Evolutionary conservation across 2,329 filamentous ascomycete genomes (phyloP).

Genomic region (Cladorrhinum sp.): DNA sequence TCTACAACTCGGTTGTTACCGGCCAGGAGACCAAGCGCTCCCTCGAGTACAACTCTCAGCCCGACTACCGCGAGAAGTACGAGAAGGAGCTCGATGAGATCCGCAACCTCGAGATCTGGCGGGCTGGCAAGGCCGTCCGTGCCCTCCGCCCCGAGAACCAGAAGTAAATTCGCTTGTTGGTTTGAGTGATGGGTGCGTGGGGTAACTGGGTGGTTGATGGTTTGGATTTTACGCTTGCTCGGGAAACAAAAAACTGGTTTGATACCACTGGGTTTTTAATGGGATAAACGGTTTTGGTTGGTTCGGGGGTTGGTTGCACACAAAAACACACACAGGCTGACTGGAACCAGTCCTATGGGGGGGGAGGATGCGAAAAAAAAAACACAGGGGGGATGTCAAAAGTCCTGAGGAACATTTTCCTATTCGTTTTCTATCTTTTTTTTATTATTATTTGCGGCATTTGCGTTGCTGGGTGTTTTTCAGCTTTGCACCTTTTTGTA

Average conservation of each 20-base stretch:
- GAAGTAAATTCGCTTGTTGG: constrained; percentile 52
- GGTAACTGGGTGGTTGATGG: constrained; percentile 13
- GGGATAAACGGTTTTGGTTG: neutral
- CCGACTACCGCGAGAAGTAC: constrained; percentile 95
- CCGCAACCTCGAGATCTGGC: constrained; percentile 97
- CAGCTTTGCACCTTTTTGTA: neutral
- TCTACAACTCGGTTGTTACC: constrained; percentile 89
- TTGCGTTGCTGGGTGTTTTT: neutral
- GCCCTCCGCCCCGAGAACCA: constrained; percentile 84
- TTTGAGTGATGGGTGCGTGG: constrained; percentile 2
- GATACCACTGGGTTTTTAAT: constrained; percentile 19
- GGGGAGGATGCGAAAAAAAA: neutral
- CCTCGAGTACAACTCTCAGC: constrained; percentile 93
- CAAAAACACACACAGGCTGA: neutral
- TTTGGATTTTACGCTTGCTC: constrained; percentile 20
- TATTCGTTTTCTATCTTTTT: neutral
- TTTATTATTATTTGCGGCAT: neutral
- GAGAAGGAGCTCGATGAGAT: constrained; percentile 99
- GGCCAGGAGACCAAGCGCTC: constrained; percentile 94
- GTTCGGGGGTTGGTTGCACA: neutral
- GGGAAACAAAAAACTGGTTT: constrained; percentile 15
- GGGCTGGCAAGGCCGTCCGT: constrained; percentile 93
- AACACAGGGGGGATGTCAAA: neutral
- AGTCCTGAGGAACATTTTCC: neutral
- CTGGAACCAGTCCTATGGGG: neutral